Base-by-base conservation (phyloP, 73 alveolate species). In the Tetrahymena borealis region DNA sequence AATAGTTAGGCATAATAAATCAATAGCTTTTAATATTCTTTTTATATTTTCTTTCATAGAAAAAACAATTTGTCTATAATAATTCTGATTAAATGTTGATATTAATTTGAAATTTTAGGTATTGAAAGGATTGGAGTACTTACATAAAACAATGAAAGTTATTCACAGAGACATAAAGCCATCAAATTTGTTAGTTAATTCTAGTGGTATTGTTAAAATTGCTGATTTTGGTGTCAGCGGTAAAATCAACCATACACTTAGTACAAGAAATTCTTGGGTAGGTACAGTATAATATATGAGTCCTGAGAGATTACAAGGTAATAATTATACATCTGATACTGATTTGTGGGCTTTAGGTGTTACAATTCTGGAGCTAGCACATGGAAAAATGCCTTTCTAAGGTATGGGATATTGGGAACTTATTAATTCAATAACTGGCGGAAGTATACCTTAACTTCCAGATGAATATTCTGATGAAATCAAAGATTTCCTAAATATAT, bases 321-420 rank as follows among this genome's bases (percentile, higher is more conserved):
- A 96, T 37, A 91, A 93, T 40, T 98, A 98, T 94, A 96, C 94
- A 90, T 90, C 97, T 33, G 99, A 98, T 95, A 96, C 99, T 78
- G 99, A 98, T 95, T 94, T 98, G 16, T 98, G 99, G 99, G 94
- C 98, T 91, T 94, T 98, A 90, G 99, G 99, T 11, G 90, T 98
- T n/a, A 95, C 96, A 33, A 95, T 98, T 20, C 93, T 97, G 91
- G 99, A 98, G 96, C 97, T 99, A 90, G 97, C 98, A 36, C 90
- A 94, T 20, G 99, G 99, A 7, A 92, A 94, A 90, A 97, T 94
- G 91, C 99, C 99, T 8, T 93, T 93, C 31, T 60, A 60, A 60
- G 85, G 85, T 60, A 60, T 60, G 85, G 85, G 85, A 60, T 60
- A 60, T n/a, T 60, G 85, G 85, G 85, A 60, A 60, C 10, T 60